Evolutionary conservation across 1,284 basidiomycete genomes (phyloP), one percentile per base, ranked within the genome.

Genomic region (Papiliotrema fonsecae): DNA sequence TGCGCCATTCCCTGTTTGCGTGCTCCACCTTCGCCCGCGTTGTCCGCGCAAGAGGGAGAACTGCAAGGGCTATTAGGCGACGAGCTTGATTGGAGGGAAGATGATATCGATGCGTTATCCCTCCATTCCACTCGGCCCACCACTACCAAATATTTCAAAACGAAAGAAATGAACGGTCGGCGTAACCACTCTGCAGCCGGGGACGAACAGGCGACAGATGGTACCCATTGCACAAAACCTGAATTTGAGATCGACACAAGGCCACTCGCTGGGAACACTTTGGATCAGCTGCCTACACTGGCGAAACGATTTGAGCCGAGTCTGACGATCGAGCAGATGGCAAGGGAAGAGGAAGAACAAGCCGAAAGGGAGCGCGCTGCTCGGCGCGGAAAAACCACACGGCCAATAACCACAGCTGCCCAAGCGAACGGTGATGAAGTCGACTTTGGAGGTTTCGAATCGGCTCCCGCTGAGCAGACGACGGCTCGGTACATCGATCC

Each of bases 331-430:
- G 54, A 47, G 9, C 50, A 56, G 21, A 44, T 56, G 1, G 24
- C 31, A 37, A 40, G 42, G 30, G 54, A 56, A 26, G 54, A 56
- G 35, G 45, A 19, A 18, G 54, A 56, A 38, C 48, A 52, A 26
- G 54, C 47, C 7, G 44, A 52, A 41, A 19, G 44, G 26, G 54
- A 56, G n/a, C 30, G 30, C 24, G 31, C 45, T 3, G 40, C 24
- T 4, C 9, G 26, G 27, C n/a, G 16, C 26, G 27, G 42, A 24
- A 37, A 25, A 13, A 24, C 28, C 6, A 4, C 14, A n/a, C 6
- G 34, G 34, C 34, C 16, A 35, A 35, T 35, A n/a, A 14, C 16
- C 34, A 5, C 5, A 35, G 16, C 34, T 35, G 34, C 14, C 34
- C 6, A 35, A 35, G 14, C 16, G 16, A 16, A 16, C 5, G 6